Base-by-base conservation (phyloP, 257 asterid species). In the Nicotiana knightiana region DNA sequence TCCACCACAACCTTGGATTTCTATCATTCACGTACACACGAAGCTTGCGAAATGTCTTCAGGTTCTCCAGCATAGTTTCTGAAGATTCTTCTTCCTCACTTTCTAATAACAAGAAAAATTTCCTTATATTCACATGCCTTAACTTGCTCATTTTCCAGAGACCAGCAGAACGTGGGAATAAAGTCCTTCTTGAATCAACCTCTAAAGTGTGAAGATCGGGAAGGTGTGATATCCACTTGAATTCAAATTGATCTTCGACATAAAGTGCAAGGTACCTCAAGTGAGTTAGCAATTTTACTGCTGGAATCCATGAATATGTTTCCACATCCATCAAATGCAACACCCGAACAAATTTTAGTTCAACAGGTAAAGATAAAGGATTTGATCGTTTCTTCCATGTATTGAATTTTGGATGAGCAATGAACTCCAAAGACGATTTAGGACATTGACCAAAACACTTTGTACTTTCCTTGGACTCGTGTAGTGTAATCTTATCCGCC, bases 11-110 rank as follows among this genome's bases (percentile, higher is more conserved):
- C 11, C 57, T 39, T 10, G 18, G 33, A n/a, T 39, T 37, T 4
- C 0, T 68, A 39, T n/a, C 17, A 5, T 39, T 9, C 3, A 39
- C 0, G 0, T 39, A 4, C 5, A n/a, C 7, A 1, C 10, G 0
- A 39, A 5, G 0, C 0, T 37, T 37, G n/a, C 5, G 0, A 4
- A 68, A n/a, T 2, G 35, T 68, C n/a, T 39, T 39, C n/a, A 67
- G 9, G 53, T 35, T 67, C 28, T 33, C 28, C 18, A 67, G 16
- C 30, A 17, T 3, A 35, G 30, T 35, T 35, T 6, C 26, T 16
- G 76, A 9, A 8, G 4, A 6, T 6, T 32, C 24, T 1, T 32
- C 73, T 37, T 37, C 43, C 43, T 37, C 43, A 2, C 6, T 37
- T 37, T 37, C 43, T 9, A 37, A 37, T 37, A 37, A 37, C 43